A percentile compares a stretch with the other conserved stretches of the same genome.
phyloP scores from a whole-genome alignment of 768 basidiomycete genomes.

The Holtermanniella nyarrowii region DNA sequence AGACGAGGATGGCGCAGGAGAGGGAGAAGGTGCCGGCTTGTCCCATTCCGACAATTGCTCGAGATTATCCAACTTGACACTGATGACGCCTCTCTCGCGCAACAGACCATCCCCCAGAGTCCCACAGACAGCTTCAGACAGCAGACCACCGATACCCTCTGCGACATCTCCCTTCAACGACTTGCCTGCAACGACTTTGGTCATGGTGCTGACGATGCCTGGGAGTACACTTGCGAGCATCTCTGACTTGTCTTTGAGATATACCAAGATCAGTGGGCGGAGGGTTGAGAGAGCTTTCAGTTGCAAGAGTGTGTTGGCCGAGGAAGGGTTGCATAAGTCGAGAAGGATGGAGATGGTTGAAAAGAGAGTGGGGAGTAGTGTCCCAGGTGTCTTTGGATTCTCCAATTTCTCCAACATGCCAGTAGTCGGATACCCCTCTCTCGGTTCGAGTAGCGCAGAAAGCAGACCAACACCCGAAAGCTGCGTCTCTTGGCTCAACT shows the following conservation, averaged over 20 bases:
- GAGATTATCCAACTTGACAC: slow-evolving; percentile 21
- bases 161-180: slow-evolving; percentile 27
- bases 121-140: slow-evolving; percentile 19
- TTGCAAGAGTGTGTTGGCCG: slow-evolving; percentile 56
- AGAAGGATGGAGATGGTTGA: slow-evolving; percentile 72
- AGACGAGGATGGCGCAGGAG: slow-evolving; percentile 12
- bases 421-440: slow-evolving; percentile 13
- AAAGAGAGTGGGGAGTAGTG: slow-evolving; percentile 63
- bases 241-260: slow-evolving; percentile 47
- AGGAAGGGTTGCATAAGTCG: slow-evolving; percentile 45
- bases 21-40: not conserved
- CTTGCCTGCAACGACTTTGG: slow-evolving; percentile 55
- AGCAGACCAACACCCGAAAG: slow-evolving; percentile 63
- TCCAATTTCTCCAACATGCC: slow-evolving; percentile 12
- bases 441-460: slow-evolving; percentile 51
- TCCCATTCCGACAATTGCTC: slow-evolving; percentile 30
- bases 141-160: slow-evolving; percentile 7
- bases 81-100: slow-evolving; percentile 14
- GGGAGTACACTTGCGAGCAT: slow-evolving; percentile 53
- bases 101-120: slow-evolving; percentile 32
- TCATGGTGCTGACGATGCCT: slow-evolving; percentile 68
- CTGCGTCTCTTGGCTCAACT: slow-evolving; percentile 66
- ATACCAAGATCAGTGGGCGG: slow-evolving; percentile 47
- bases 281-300: slow-evolving; percentile 54
- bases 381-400: slow-evolving; percentile 11